Conservation (phyloP, 805 yeast species). For the Cyberlindnera xishuangbannaensis region DNA sequence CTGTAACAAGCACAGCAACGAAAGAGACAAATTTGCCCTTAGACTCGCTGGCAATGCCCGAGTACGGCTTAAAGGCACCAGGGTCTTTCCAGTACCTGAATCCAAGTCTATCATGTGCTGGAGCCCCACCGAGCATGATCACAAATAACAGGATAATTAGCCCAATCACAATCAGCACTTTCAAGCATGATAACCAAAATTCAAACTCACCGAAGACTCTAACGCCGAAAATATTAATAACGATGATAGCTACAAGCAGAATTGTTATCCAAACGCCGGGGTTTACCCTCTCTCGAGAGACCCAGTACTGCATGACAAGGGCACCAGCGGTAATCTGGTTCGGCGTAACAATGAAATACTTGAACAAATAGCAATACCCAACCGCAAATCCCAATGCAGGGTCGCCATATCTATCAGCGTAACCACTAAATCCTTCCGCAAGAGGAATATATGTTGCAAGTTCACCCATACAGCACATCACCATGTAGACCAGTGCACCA, state of each 20-base stretch:
- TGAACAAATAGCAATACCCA: constrained; percentile 25
- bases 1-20: constrained; percentile 55
- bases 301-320: constrained; percentile 46
- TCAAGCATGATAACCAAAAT: constrained; percentile 41
- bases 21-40: constrained; percentile 58
- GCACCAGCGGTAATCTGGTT: constrained; percentile 55
- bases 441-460: constrained; percentile 63
- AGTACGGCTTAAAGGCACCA: constrained; percentile 50
- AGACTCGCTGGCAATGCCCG: constrained; percentile 37
- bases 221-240: constrained; percentile 49
- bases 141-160: constrained; percentile 43
- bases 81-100: constrained; percentile 67
- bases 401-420: constrained; percentile 40
- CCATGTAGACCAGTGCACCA: constrained; percentile 66
- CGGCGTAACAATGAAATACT: constrained; percentile 24
- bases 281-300: constrained; percentile 33
- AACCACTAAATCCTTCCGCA: constrained; percentile 60
- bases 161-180: constrained; percentile 42
- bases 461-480: constrained; percentile 65
- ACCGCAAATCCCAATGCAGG: constrained; percentile 26
- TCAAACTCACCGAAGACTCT: constrained; percentile 54
- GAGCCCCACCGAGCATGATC: constrained; percentile 75
- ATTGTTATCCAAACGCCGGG: constrained; percentile 59
- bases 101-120: constrained; percentile 66
- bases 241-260: constrained; percentile 30